These are phyloP conservation scores for Achlya hypogyna DNA, from an alignment of 352 stramenopile genomes.

Conservation along the genomic window DNA sequence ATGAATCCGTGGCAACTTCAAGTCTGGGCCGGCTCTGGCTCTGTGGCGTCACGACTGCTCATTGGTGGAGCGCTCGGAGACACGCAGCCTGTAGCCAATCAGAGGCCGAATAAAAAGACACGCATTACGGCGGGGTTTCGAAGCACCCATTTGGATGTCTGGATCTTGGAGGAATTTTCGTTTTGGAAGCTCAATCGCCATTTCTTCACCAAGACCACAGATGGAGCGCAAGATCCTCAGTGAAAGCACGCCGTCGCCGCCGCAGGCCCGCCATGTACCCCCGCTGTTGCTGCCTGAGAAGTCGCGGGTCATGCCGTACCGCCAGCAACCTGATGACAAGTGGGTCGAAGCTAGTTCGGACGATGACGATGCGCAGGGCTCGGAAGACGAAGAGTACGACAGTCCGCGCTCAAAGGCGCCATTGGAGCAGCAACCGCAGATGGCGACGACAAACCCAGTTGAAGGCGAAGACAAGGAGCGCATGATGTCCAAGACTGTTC, in stretches of 20 bases:
- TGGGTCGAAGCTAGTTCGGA: slow-evolving; percentile 2
- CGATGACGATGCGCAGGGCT: not conserved
- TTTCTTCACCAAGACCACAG: not conserved
- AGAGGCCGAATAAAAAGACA: not conserved
- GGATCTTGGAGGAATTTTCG: slow-evolving; percentile 8
- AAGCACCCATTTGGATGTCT: not conserved
- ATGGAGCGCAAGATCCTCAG: not conserved
- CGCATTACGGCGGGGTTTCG: not conserved
- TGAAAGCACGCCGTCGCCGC: not conserved
- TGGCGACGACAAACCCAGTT: not conserved
- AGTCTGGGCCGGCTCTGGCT: not conserved
- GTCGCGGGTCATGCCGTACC: not conserved
- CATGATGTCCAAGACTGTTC: slow-evolving; percentile 2
- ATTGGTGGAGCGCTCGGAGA: not conserved
- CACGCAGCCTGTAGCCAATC: not conserved
- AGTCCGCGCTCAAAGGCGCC: not conserved
- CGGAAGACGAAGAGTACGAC: slow-evolving; percentile 1
- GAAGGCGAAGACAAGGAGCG: not conserved
- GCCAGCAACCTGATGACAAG: not conserved
- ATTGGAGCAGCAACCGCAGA: not conserved
- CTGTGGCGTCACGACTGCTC: not conserved
- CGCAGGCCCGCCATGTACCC: not conserved
- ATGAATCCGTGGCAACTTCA: slow-evolving; percentile 1
- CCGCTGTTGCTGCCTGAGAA: not conserved
- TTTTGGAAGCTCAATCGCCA: slow-evolving; percentile 4